phyloP scores from a whole-genome alignment of 768 basidiomycete species.

The Glaciozyma martinii region DNA sequence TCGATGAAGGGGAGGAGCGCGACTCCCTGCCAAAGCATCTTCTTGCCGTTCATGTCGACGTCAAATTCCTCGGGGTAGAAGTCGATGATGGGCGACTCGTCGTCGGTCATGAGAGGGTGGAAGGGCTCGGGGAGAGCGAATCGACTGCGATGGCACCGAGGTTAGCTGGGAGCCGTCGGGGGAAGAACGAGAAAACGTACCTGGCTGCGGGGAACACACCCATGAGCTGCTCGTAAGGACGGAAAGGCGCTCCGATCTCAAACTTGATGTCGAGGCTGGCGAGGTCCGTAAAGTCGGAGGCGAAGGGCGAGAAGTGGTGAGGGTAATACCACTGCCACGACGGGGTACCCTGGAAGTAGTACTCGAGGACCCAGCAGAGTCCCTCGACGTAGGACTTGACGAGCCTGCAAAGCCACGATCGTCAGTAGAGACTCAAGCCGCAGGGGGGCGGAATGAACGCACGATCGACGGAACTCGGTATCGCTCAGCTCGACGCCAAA shows the following conservation, averaged over 20 bases:
- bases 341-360: constrained; percentile 92
- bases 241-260: constrained; percentile 70
- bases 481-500: constrained; percentile 71
- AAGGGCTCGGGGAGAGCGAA: constrained; percentile 78
- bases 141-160: constrained; percentile 48
- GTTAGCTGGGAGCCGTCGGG: background rate
- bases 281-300: constrained; percentile 72
- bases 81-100: constrained; percentile 84
- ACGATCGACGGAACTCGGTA: constrained; percentile 63
- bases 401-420: constrained; percentile 46
- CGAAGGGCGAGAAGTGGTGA: constrained; percentile 96
- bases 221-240: constrained; percentile 95
- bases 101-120: constrained; percentile 76
- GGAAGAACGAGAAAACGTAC: constrained; percentile 43
- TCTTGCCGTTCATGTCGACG: constrained; percentile 99
- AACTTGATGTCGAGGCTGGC: constrained; percentile 71
- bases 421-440: background rate
- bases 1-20: constrained; percentile 94
- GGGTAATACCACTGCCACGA: constrained; percentile 88
- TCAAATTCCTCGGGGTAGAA: constrained; percentile 83
- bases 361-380: constrained; percentile 86
- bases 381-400: constrained; percentile 85
- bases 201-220: constrained; percentile 93
- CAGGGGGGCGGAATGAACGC: constrained; percentile 31
- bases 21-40: constrained; percentile 98